Base-by-base conservation (phyloP, 768 basidiomycete species). In the Tephrocybe sp. region DNA sequence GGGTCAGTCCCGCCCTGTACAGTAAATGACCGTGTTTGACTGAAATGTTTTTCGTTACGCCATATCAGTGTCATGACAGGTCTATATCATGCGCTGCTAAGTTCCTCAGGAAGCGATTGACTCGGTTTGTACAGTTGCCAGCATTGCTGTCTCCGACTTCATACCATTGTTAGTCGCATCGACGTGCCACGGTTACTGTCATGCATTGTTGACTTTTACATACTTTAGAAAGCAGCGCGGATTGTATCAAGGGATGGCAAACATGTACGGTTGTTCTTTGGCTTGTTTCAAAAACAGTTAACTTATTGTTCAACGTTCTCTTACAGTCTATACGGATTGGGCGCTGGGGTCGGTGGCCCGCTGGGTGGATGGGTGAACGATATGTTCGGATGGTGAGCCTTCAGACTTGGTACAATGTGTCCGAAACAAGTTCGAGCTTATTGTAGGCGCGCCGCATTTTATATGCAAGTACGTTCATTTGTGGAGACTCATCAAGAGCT, bases 241-340 rank as follows among this genome's bases (percentile, higher is more conserved):
- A 2, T 69, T 96, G 8, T 96, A 93, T 63, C 96, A 98, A 67
- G 94, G 94, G 50, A 78, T 93, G 75, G 85, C 88, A 28, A 93
- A 93, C 64, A 82, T 93, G 90, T 92, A 73, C 58, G 82, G 64
- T 21, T 52, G n/a, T 52, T 32, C 18, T n/a, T 7, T 36, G 36
- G 15, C n/a, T 34, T 21, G 28, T 44, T 48, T 40, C 34, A 12
- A 9, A 32, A 30, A 26, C 12, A 6, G 32, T 6, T 7, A 40
- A 36, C 37, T 23, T 28, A 26, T 28, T 11, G 37, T 14, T 5
- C 21, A 37, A 30, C 41, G 42, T 42, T 57, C 7, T 53, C 44
- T 32, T 7, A 58, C 61, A 93, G 90, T 68, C 66, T 92, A 56
- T 96, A 84, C 64, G 94, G 93, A 37, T 72, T 91, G 46, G 94